phyloP scores from a whole-genome alignment of 805 yeast genomes.

The Candida gorgasii region DNA sequence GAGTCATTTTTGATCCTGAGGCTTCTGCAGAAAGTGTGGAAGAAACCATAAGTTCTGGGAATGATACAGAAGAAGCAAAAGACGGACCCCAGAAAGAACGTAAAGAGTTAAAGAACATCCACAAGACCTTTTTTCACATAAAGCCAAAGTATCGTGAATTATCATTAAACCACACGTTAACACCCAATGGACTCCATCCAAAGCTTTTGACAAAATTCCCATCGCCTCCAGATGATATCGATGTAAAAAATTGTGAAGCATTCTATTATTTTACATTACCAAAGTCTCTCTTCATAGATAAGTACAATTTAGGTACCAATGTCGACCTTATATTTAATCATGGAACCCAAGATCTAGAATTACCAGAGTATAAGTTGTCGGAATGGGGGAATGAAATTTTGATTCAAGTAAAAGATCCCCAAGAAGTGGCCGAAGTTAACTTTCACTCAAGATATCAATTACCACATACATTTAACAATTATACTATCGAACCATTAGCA shows the following conservation, averaged over 20 bases:
- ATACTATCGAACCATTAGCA: slow-evolving; percentile 16
- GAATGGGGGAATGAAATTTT: slow-evolving; percentile 45
- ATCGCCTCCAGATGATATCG: slow-evolving; percentile 21
- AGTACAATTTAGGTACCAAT: slow-evolving; percentile 32
- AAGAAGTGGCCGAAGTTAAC: slow-evolving; percentile 25
- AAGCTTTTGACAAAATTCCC: slow-evolving; percentile 20
- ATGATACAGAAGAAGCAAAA: slow-evolving; percentile 5
- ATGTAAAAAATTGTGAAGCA: slow-evolving; percentile 30
- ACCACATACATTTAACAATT: slow-evolving; percentile 21
- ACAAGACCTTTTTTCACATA: slow-evolving; percentile 42
- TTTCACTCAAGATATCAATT: slow-evolving; percentile 43
- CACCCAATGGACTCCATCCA: slow-evolving; percentile 40
- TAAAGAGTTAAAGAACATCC: slow-evolving; percentile 21
- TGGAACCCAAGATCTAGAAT: slow-evolving; percentile 39
- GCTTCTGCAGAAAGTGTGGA: not conserved
- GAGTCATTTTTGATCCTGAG: slow-evolving; percentile 24
- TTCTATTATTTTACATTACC: slow-evolving; percentile 34
- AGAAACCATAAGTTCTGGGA: no score
- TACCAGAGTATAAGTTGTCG: slow-evolving; percentile 37
- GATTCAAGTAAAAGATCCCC: not conserved
- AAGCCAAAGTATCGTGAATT: slow-evolving; percentile 28
- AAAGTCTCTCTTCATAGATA: slow-evolving; percentile 37
- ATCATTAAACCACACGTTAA: not conserved
- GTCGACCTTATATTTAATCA: slow-evolving; percentile 24
- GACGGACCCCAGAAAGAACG: slow-evolving; percentile 7